Base-by-base conservation (phyloP, 2,329 filamentous ascomycete genomes). In the Parastagonospora nodorum region DNA sequence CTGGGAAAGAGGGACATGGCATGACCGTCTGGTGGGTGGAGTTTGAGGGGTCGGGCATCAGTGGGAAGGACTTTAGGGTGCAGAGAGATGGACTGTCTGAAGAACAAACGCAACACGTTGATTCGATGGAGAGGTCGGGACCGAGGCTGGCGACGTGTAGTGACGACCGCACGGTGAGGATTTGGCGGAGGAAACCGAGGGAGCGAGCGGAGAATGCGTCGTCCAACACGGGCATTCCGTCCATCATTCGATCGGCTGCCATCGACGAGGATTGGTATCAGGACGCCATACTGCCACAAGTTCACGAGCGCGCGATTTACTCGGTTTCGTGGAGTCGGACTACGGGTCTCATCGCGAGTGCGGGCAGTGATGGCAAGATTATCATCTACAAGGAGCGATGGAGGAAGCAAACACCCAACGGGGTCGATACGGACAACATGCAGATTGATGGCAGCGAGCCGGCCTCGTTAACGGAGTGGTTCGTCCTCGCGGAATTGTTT, bases 11-110 rank as follows among this genome's bases (percentile, higher is more conserved):
- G 61, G 92, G 89, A 1, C 93, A 97, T 69, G 78, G 77, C 27
- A 89, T 88, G 2, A 99, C 94, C 2, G 92, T 97, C 9, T 99
- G 94, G 94, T 89, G 86, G 59, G 71, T 97, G 11, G 87, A 92
- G 47, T 87, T 85, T 72, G 84, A 87, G 62, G 75, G 74, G 1
- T 64, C 69, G 12, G 76, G 77, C 14, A 75, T 67, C 61, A 29
- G 46, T 8, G 53, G 51, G 41, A 60, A 55, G 15, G 65, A 68
- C 15, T 72, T 68, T 32, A 57, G 64, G 11, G 55, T 42, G 8
- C 47, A 58, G 30, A 60, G 50, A 46, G 60, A 67, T 6, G 60
- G 59, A 4, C 55, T 66, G 33, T 69, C 58, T 3, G 70, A 73
- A 36, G 67, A 66, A 54, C 69, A 72, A 53, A 64, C 52, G 53